Conservation (phyloP, 441 rosid genomes). For the Erysimum cheiri region DNA sequence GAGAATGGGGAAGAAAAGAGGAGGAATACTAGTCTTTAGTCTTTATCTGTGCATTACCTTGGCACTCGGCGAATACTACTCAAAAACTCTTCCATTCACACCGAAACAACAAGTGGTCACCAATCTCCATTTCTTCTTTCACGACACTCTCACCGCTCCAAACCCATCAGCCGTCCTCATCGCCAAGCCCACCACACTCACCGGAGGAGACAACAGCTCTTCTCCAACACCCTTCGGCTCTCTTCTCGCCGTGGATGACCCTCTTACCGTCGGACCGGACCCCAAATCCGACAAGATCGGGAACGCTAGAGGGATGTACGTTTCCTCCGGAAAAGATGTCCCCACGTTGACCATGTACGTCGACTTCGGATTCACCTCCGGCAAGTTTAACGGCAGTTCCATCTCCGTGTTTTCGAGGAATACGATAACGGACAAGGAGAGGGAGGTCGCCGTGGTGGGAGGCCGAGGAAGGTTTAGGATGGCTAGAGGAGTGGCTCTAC, state of each 20-base stretch:
- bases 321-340: constrained; percentile 34
- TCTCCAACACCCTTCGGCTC: constrained; percentile 33
- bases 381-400: constrained; percentile 38
- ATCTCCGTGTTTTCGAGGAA: constrained; percentile 45
- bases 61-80: constrained; percentile 39
- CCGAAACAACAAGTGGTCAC: constrained; percentile 43
- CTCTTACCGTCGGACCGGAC: constrained; percentile 38
- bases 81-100: constrained; percentile 22
- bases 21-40: not conserved
- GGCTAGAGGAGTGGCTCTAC: constrained; percentile 53
- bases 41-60: constrained; percentile 23
- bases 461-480: constrained; percentile 60
- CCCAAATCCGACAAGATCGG: constrained; percentile 34
- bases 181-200: constrained; percentile 22
- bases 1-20: constrained; percentile 19
- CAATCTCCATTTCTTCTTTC: constrained; percentile 59
- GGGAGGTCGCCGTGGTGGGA: constrained; percentile 64
- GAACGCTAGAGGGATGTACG: constrained; percentile 43
- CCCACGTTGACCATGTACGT: constrained; percentile 36
- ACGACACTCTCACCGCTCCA: constrained; percentile 46
- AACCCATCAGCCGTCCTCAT: constrained; percentile 37
- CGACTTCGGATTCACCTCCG: constrained; percentile 40
- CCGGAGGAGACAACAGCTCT: not conserved
- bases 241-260: constrained; percentile 36
- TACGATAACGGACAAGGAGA: constrained; percentile 44